Base-by-base conservation (phyloP, 2,329 filamentous ascomycete genomes). In the Helicocarpus griseus region DNA sequence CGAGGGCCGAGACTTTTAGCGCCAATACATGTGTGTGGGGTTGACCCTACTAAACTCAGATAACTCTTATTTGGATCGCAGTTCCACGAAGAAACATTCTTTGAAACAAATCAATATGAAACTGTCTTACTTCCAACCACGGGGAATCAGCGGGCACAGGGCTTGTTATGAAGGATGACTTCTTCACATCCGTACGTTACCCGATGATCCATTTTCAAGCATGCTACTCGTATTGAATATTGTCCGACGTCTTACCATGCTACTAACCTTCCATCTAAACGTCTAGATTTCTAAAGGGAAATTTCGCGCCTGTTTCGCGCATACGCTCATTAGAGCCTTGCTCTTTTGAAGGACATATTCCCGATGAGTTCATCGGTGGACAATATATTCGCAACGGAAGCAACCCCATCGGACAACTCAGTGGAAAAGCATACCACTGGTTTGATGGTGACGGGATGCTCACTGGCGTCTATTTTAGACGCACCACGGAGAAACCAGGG, bases 371-470 rank as follows among this genome's bases (percentile, higher is more conserved):
- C 38, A 73, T 75, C 7, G 84, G 82, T 1, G 84, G 84, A 11
- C 78, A 87, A 65, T 87, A 87, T 60, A 79, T 87, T 26, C 79
- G 84, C 14, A 88, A 87, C 61, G 84, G 85, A 38, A 81, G 79
- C 26, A 87, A 87, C 59, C 83, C 84, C 5, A 71, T 84, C 6
- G 75, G 75, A 26, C 82, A 86, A 53, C 78, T 84, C 50, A 63
- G 80, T 2, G 76, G 75, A 36, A 74, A 81, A 56, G 81, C 85
- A 61, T 77, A 80, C 7, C 84, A 87, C 61, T 87, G 83, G 83
- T 87, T 87, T 55, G 85, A 87, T 58, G 84, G 85, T 29, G 83
- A 87, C 62, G 85, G 84, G 4, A 87, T 87, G 84, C 76, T 87
- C 9, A 79, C 79, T 28, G 84, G 84, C 1, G 82, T 87, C 0